Evolutionary conservation across 192 early-diverging fungal species (phyloP).

Genomic region (Oehlia diaphana): DNA sequence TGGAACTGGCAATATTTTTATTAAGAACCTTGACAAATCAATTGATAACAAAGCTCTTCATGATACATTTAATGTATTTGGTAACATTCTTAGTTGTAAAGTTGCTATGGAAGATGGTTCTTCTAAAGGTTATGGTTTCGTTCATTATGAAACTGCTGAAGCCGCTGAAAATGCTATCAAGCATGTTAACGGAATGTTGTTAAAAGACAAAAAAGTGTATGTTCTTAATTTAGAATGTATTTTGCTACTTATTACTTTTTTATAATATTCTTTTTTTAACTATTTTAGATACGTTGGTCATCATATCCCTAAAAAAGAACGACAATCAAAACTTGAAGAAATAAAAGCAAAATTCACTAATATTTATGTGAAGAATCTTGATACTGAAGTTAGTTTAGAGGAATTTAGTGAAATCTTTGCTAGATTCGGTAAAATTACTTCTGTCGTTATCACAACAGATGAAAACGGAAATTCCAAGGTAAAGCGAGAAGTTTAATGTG

Average conservation of each 20-base stretch:
- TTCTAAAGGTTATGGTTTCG: slow-evolving; percentile 97
- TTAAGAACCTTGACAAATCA: slow-evolving; percentile 97
- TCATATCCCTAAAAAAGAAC: slow-evolving; percentile 92
- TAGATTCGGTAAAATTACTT: slow-evolving; percentile 81
- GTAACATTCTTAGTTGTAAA: slow-evolving; percentile 97
- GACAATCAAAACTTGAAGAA: slow-evolving; percentile 87
- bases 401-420: slow-evolving; percentile 79
- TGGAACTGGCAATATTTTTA: slow-evolving; percentile 97
- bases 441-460: slow-evolving; percentile 72
- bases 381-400: slow-evolving; percentile 74
- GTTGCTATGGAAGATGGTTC: slow-evolving; percentile 83
- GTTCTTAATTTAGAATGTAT: slow-evolving; percentile 24
- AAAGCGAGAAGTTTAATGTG: neutral
- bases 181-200: slow-evolving; percentile 98
- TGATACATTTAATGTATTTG: slow-evolving; percentile 98
- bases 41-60: slow-evolving; percentile 99
- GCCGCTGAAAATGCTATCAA: slow-evolving; percentile 94
- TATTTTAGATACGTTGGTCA: slow-evolving; percentile 77
- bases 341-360: slow-evolving; percentile 93
- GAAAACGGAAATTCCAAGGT: slow-evolving; percentile 79
- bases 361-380: slow-evolving; percentile 97
- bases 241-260: neutral
- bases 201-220: slow-evolving; percentile 97
- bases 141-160: slow-evolving; percentile 96
- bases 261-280: neutral